Percentiles rank a stretch among this genome's conserved stretches.
phyloP scores from a whole-genome alignment of 2,329 filamentous ascomycete genomes.

The Pseudophaeomoniella oleicola region DNA sequence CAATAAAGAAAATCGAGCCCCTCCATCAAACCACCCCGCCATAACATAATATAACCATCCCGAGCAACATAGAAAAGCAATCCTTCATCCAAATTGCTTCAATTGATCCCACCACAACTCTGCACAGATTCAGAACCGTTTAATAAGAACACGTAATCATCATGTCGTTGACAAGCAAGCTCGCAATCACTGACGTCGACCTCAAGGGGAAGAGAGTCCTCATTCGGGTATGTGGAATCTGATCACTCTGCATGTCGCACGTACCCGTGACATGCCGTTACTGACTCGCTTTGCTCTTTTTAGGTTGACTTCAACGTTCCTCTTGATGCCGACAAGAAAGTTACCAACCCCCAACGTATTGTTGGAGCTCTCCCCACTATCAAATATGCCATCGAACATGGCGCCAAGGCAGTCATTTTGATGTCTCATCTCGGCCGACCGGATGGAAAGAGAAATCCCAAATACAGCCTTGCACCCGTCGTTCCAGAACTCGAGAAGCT shows the following conservation, averaged over 20 bases:
- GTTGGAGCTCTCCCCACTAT: slow-evolving; percentile 90
- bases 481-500: slow-evolving; percentile 85
- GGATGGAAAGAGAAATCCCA: slow-evolving; percentile 73
- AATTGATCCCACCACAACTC: too few species aligned
- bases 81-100: too few species aligned
- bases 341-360: slow-evolving; percentile 98
- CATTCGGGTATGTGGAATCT: slow-evolving; percentile 75
- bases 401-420: slow-evolving; percentile 81
- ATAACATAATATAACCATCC: neutral
- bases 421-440: slow-evolving; percentile 98
- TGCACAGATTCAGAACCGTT: too few species aligned
- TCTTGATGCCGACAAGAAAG: slow-evolving; percentile 78
- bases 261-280: too few species aligned
- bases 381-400: slow-evolving; percentile 81
- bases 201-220: slow-evolving; percentile 97
- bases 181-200: slow-evolving; percentile 90
- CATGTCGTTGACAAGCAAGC: slow-evolving; percentile 98
- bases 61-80: too few species aligned
- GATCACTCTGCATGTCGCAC: too few species aligned
- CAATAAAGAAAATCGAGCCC: too few species aligned
- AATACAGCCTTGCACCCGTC: slow-evolving; percentile 91
- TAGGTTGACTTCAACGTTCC: slow-evolving; percentile 99
- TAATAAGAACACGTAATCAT: slow-evolving; percentile 6
- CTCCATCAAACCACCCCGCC: neutral
- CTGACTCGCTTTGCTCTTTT: neutral